Percentiles rank a stretch among this genome's conserved stretches.
phyloP scores from a whole-genome alignment of 768 basidiomycete genomes.

The Nidula microcarpa region DNA sequence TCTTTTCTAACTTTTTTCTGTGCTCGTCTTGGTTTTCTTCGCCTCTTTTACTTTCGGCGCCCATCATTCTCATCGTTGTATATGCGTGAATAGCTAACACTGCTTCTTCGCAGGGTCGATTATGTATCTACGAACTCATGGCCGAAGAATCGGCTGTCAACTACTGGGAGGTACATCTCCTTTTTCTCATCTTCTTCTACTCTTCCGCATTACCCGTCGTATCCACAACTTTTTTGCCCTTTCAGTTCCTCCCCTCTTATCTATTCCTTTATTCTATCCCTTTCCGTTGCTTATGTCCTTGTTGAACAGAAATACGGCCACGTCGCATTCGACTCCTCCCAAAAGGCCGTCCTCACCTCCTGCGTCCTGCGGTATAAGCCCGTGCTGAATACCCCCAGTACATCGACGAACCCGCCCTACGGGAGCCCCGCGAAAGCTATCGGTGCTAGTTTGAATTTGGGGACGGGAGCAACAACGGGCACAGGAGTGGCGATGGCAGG shows the following conservation, averaged over 20 bases:
- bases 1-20: too few relatives aligned
- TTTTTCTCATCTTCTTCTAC: not conserved
- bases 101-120: slow-evolving; percentile 56
- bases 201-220: not conserved
- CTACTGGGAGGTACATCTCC: slow-evolving; percentile 81
- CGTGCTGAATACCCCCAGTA: slow-evolving; percentile 37
- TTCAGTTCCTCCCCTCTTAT: not conserved
- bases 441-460: not conserved
- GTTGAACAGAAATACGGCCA: slow-evolving; percentile 82
- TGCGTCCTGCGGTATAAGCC: slow-evolving; percentile 86
- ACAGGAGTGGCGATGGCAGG: not conserved
- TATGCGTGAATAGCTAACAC: not conserved
- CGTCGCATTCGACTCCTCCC: slow-evolving; percentile 87
- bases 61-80: too few relatives aligned
- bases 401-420: slow-evolving; percentile 14
- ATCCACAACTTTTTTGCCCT: not conserved
- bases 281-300: not conserved
- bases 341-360: slow-evolving; percentile 91
- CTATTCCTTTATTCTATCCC: not conserved
- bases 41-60: too few relatives aligned
- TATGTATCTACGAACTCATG: slow-evolving; percentile 98
- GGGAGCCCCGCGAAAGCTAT: not conserved
- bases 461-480: not conserved
- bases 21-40: too few relatives aligned
- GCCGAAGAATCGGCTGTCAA: slow-evolving; percentile 95